Base-by-base conservation (phyloP, 2,329 filamentous ascomycete genomes). In the Microsporum ferrugineum region DNA sequence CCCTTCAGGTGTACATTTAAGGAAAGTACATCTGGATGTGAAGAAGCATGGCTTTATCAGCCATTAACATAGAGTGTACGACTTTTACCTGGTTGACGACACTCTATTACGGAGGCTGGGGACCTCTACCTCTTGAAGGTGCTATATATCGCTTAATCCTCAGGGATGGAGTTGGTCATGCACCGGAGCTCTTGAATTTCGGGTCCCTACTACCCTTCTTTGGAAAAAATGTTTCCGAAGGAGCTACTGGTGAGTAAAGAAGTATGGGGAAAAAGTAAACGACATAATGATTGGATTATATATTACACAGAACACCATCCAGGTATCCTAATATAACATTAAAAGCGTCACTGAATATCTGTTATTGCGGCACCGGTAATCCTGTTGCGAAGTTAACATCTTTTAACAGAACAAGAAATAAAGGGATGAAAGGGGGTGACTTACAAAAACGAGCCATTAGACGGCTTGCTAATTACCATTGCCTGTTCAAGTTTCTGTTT, bases 401-500 rank as follows among this genome's bases (percentile, higher is more conserved):
- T 4, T n/a, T 33, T 10, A 14, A 23, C 29, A 14, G 31, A 17
- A 14, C 57, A 10, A 47, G 47, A 43, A 59, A 36, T 39, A 23
- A 47, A 23, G n/a, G 43, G 12, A 36, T 51, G 57, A 36, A 29
- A 49, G 41, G 3, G 39, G 17, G 43, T 23, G 33, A 69, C 72
- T 62, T 74, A 76, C 74, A 76, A 62, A 63, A 76, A 76, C 1
- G 74, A 74, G 14, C 74, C 74, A 62, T 75, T 76, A 4, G 74
- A 76, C 0, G 94, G 94, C 73, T 89, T 87, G 70, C 89, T 95
- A 56, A 95, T 90, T 33, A 97, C 88, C 63, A 97, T 87, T 0
- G 91, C 91, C 58, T 85, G 84, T 61, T 83, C 81, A 69, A 87
- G 79, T 75, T 91, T 88, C 76, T 94, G 88, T 27, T 84, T 81